Percentiles rank a stretch among this genome's conserved stretches.
Conservation (phyloP, 2,329 filamentous ascomycete species). For the Rhinocladiella similis region DNA sequence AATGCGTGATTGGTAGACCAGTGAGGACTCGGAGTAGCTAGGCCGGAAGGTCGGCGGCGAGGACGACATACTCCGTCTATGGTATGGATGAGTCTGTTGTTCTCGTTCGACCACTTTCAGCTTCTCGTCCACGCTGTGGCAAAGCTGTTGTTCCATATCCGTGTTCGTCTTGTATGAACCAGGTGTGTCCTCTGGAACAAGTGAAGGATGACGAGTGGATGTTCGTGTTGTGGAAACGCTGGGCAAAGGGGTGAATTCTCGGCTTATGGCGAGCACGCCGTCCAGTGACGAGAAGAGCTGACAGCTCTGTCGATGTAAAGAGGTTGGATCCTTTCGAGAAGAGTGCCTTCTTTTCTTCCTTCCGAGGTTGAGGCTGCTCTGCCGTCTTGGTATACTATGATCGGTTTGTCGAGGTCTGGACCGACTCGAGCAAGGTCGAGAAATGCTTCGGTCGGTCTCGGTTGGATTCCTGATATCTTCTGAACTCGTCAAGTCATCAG, state of each 20-base stretch:
- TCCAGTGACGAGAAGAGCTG: conserved; percentile 20
- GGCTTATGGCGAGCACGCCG: conserved; percentile 16
- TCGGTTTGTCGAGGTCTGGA: neutral
- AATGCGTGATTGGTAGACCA: neutral
- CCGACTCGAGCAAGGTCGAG: neutral
- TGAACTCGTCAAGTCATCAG: neutral
- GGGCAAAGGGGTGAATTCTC: conserved; percentile 16
- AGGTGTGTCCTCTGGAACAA: conserved; percentile 5
- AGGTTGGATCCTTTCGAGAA: conserved; percentile 10
- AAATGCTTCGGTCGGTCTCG: neutral
- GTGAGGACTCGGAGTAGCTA: neutral
- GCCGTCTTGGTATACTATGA: conserved; percentile 9
- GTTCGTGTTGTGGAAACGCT: conserved; percentile 7
- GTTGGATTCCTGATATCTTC: neutral
- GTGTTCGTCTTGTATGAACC: neutral
- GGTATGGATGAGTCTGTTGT: neutral
- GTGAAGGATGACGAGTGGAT: conserved; percentile 16
- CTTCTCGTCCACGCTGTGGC: neutral
- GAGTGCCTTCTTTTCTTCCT: conserved; percentile 1
- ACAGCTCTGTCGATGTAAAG: conserved; percentile 18
- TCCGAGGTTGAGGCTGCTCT: conserved; percentile 8
- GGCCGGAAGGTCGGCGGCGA: neutral
- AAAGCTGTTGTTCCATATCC: neutral
- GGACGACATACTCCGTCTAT: neutral
- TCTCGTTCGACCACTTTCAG: neutral